Base-by-base conservation (phyloP, 2,329 filamentous ascomycete genomes). In the Harringtonia lauricola region DNA sequence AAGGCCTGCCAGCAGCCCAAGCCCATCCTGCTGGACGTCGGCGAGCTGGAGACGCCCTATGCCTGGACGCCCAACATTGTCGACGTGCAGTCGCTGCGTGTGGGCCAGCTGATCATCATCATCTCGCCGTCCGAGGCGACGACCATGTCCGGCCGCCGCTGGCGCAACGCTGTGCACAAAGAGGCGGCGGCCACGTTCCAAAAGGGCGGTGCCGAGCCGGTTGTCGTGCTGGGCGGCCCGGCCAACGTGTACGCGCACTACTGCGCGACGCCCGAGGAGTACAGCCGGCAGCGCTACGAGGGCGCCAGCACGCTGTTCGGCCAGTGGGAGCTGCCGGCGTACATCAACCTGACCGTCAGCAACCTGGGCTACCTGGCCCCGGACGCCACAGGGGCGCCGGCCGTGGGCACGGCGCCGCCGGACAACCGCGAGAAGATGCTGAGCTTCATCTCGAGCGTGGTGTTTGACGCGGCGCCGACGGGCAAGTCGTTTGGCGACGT, bases 301-400 rank as follows among this genome's bases (percentile, higher is more conserved):
- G 90, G 89, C n/a, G 90, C 86, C 0, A 90, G 84, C 8, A 96
- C 90, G 0, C 76, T 96, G 2, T 92, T 85, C 59, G 90, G 90
- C 0, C 83, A 75, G 2, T 79, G 88, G 60, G 86, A 87, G 1
- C 72, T 95, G 12, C 77, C 83, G 30, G 90, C 88, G 1, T 92
- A 92, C 65, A 85, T 95, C 64, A 89, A 94, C 60, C 70, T 90
- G 36, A 89, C 86, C 0, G 68, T 88, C n/a, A 71, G 69, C 30
- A 78, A 83, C 58, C 74, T 92, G 4, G 72, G 71, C 15, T 82
- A 81, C 58, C 74, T 94, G 4, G 68, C 69, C 12, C 65, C 66
- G 43, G 66, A 66, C 37, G 61, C 64, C 49, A 62, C 67, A 41
- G 57, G 60, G 53, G 45, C 65, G 52, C 56, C 64, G 45, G 57